phyloP scores from a whole-genome alignment of 169 alveolate species.

The Eimeria praecox region DNA sequence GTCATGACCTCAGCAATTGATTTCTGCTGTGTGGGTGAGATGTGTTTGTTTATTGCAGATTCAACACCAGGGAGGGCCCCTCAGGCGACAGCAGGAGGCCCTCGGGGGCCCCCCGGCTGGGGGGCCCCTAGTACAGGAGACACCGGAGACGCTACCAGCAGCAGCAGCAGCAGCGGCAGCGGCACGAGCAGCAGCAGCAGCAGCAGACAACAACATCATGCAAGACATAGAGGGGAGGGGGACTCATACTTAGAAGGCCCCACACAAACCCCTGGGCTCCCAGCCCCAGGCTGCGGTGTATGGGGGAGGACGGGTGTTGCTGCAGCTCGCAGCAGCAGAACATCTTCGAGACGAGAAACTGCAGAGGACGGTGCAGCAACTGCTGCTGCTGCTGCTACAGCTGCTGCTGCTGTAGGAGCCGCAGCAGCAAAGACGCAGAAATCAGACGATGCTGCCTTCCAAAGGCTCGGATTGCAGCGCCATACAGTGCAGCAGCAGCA shows the following conservation, averaged over 20 bases:
- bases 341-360: slow-evolving; percentile 2
- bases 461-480: background rate
- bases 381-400: slow-evolving; percentile 18
- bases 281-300: slow-evolving; percentile 60
- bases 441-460: slow-evolving; percentile 3
- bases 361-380: slow-evolving; percentile 33
- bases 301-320: slow-evolving; percentile 56
- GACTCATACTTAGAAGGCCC: slow-evolving; percentile 17
- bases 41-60: background rate
- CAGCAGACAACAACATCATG: slow-evolving; percentile 19
- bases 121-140: background rate
- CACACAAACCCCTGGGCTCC: background rate
- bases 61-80: background rate
- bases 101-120: slow-evolving; percentile 8
- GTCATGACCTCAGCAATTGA: background rate
- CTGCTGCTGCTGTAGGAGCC: background rate
- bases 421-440: background rate
- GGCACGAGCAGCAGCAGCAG: slow-evolving; percentile 5
- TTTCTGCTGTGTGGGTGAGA: background rate
- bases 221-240: slow-evolving; percentile 6
- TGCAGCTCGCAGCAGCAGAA: slow-evolving; percentile 44
- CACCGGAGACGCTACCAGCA: background rate
- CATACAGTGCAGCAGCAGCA: background rate
- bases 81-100: slow-evolving; percentile 9
- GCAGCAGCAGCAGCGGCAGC: slow-evolving; percentile 6